Evolutionary conservation across 441 rosid genomes (phyloP).

Genomic region (Corymbia citriodora): DNA sequence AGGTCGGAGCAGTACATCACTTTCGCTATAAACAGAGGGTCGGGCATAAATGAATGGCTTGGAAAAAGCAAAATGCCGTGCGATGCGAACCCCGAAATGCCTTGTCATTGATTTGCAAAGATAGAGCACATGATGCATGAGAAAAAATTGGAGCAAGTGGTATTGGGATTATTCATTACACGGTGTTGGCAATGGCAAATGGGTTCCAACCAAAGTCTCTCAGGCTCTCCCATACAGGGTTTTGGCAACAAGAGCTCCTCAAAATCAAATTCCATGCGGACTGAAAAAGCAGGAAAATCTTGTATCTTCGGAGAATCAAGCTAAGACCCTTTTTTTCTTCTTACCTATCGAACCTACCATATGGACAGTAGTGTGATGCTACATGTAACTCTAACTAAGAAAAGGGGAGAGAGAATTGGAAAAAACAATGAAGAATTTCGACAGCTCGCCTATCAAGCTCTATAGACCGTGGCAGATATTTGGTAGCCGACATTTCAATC

Average conservation of each 20-base stretch:
- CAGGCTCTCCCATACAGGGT: not conserved
- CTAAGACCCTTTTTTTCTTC: not conserved
- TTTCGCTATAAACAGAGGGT: not conserved
- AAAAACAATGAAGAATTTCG: not conserved
- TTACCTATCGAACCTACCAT: not conserved
- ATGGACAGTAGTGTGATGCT: not conserved
- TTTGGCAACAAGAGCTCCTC: not conserved
- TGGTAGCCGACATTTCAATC: not conserved
- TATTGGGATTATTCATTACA: not conserved
- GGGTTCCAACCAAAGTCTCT: not conserved
- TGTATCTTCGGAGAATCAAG: not conserved
- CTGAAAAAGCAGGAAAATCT: not conserved
- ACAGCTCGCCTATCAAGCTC: not conserved
- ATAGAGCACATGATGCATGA: not conserved
- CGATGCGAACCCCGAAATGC: accelerated
- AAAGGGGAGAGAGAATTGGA: not conserved
- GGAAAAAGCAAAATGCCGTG: not conserved
- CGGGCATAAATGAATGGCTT: not conserved
- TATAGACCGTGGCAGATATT: not conserved
- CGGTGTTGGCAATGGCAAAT: not conserved
- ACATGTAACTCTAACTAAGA: not conserved
- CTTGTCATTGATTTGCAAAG: not conserved
- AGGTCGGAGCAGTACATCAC: not conserved
- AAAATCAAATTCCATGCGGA: not conserved
- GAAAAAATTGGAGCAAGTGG: not conserved